Evolutionary conservation across 331 rosid genomes (phyloP).

Genomic region (Prunus yedoensis): DNA sequence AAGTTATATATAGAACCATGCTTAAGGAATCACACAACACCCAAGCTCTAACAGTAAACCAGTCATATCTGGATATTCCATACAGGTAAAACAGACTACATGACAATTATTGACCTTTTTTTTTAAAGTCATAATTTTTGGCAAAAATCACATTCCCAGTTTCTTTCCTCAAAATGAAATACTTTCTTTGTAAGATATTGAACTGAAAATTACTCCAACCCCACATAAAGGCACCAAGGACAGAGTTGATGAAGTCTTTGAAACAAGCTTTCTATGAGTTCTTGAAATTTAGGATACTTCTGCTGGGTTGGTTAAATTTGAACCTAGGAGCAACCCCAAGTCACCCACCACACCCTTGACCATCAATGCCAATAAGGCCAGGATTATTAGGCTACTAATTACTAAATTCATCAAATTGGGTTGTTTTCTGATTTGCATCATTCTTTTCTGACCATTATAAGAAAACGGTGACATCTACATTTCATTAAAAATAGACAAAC

Average conservation of each 20-base stretch:
- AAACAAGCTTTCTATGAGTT: conserved; percentile 2
- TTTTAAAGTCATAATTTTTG: no score
- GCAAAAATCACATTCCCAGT: background rate
- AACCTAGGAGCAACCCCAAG: background rate
- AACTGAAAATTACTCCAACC: background rate
- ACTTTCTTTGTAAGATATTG: background rate
- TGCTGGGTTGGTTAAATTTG: background rate
- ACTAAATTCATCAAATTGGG: background rate
- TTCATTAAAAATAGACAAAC: conserved; percentile 39
- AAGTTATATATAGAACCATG: no score
- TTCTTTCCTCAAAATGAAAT: background rate
- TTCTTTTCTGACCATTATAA: background rate
- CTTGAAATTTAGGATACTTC: background rate
- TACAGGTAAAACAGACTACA: background rate
- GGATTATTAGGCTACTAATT: background rate
- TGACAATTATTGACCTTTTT: background rate
- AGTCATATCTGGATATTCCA: no score
- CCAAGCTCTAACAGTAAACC: background rate
- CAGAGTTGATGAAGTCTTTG: background rate
- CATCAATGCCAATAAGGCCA: background rate
- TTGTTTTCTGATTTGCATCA: background rate
- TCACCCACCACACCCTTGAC: background rate
- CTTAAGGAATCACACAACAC: background rate
- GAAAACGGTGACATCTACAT: background rate
- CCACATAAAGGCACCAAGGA: background rate